Evolutionary conservation across 2,329 filamentous ascomycete genomes (phyloP).

Genomic region (Colletotrichum viniferum): DNA sequence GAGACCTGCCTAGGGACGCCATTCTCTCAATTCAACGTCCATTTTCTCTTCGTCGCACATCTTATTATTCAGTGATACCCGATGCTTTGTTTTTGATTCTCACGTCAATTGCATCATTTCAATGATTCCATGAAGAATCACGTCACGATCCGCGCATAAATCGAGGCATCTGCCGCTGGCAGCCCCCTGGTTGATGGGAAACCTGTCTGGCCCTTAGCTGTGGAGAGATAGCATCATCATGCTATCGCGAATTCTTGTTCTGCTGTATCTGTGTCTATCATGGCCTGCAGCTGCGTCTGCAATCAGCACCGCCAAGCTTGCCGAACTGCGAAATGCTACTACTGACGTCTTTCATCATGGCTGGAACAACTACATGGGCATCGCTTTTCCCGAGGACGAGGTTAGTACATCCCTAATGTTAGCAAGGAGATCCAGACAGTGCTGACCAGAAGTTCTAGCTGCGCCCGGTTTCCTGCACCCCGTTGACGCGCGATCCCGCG

Average conservation of each 20-base stretch:
- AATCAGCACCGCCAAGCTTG: conserved; percentile 62
- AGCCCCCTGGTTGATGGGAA: conserved; percentile 25
- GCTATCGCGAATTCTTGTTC: conserved; percentile 26
- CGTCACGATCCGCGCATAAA: conserved; percentile 12
- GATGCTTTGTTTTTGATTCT: not conserved
- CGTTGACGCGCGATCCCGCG: conserved; percentile 80
- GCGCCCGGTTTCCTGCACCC: conserved; percentile 82
- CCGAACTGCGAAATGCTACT: conserved; percentile 62
- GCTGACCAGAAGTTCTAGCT: conserved; percentile 54
- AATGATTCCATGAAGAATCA: conserved; percentile 4
- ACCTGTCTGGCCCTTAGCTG: not conserved
- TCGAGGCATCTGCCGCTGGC: conserved; percentile 19
- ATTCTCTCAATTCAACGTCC: not conserved
- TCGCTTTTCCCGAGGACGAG: conserved; percentile 97
- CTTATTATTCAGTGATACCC: not conserved
- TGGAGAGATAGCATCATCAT: conserved; percentile 20
- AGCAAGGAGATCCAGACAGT: not conserved
- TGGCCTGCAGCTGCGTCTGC: conserved; percentile 44
- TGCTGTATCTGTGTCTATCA: conserved; percentile 32
- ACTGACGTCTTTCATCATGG: conserved; percentile 95
- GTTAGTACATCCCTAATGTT: conserved; percentile 37
- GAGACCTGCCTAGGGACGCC: conserved; percentile 1
- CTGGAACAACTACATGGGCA: conserved; percentile 90
- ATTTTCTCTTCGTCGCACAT: not conserved
- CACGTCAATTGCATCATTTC: not conserved